Conservation (phyloP, 768 basidiomycete genomes). For the Boletus edulis region DNA sequence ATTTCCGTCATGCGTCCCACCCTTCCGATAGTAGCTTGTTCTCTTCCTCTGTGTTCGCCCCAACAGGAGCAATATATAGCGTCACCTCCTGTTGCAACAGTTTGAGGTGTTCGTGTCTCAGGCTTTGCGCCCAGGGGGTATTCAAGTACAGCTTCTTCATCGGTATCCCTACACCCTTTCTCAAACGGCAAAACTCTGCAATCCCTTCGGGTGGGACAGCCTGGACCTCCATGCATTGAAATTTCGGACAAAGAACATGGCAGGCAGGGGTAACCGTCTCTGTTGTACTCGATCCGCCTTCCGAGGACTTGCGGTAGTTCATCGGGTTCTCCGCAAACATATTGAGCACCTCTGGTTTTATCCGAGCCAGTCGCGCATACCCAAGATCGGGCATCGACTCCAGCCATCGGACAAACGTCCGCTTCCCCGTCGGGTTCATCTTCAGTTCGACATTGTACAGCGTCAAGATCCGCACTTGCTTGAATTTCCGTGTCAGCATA, state of each 20-base stretch:
- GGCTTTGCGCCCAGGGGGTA: slow-evolving; percentile 25
- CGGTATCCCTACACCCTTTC: slow-evolving; percentile 42
- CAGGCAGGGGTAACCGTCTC: slow-evolving; percentile 4
- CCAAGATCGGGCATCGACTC: slow-evolving; percentile 55
- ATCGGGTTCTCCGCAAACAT: slow-evolving; percentile 45
- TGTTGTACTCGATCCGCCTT: slow-evolving; percentile 1
- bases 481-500: slow-evolving; percentile 46
- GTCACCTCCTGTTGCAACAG: slow-evolving; percentile 22
- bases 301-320: slow-evolving; percentile 14
- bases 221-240: slow-evolving; percentile 48
- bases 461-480: slow-evolving; percentile 53
- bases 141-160: slow-evolving; percentile 50
- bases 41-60: slow-evolving; percentile 49
- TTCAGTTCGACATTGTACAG: slow-evolving; percentile 44
- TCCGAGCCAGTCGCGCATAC: slow-evolving; percentile 48
- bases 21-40: slow-evolving; percentile 28
- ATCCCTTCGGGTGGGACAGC: slow-evolving; percentile 32
- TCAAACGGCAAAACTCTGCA: slow-evolving; percentile 34
- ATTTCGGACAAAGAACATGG: slow-evolving; percentile 41
- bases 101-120: slow-evolving; percentile 23
- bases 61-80: slow-evolving; percentile 32
- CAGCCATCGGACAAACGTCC: slow-evolving; percentile 47
- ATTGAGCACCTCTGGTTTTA: slow-evolving; percentile 42
- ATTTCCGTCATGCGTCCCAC: slow-evolving; percentile 9
- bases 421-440: slow-evolving; percentile 20